Evolutionary conservation across 2,329 filamentous ascomycete genomes (phyloP).

Genomic region (Talaromyces sp.): DNA sequence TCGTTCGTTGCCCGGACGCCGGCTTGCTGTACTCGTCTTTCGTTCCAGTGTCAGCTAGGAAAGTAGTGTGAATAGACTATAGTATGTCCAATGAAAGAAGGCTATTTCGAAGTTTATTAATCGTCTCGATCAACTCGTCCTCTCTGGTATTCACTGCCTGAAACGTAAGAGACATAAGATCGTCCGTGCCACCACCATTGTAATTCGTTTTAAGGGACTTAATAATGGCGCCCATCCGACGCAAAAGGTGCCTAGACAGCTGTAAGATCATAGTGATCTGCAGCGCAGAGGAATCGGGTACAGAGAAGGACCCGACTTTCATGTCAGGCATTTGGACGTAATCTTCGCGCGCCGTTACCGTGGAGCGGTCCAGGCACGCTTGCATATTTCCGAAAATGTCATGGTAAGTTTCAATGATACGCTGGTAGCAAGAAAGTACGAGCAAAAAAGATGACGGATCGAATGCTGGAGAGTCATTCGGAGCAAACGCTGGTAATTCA

Average conservation of each 20-base stretch:
- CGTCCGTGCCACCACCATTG: background rate
- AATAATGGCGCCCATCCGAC: constrained; percentile 1
- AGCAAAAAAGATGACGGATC: constrained; percentile 1
- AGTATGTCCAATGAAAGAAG: constrained; percentile 4
- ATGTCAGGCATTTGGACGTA: constrained; percentile 3
- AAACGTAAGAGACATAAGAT: constrained; percentile 1
- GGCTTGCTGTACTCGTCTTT: no score
- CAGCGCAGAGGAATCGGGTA: constrained; percentile 4
- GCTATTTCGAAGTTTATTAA: constrained; percentile 4
- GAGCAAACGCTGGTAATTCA: background rate
- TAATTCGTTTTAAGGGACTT: background rate
- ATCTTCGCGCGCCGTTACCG: constrained; percentile 2
- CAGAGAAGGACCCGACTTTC: constrained; percentile 1
- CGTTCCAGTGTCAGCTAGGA: background rate
- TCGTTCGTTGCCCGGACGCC: no score
- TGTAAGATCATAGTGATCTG: constrained; percentile 3
- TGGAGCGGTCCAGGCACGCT: constrained; percentile 4
- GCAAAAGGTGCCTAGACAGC: background rate
- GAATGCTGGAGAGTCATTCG: background rate
- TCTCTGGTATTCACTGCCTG: constrained; percentile 2
- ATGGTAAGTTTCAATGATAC: constrained; percentile 4
- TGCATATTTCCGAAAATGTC: constrained; percentile 5
- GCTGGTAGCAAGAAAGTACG: constrained; percentile 3
- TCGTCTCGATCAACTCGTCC: background rate
- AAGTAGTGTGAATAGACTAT: constrained; percentile 1